Evolutionary conservation across 345 rosid genomes (phyloP), one percentile per base, ranked within the genome.

Genomic region (Turritis glabra): DNA sequence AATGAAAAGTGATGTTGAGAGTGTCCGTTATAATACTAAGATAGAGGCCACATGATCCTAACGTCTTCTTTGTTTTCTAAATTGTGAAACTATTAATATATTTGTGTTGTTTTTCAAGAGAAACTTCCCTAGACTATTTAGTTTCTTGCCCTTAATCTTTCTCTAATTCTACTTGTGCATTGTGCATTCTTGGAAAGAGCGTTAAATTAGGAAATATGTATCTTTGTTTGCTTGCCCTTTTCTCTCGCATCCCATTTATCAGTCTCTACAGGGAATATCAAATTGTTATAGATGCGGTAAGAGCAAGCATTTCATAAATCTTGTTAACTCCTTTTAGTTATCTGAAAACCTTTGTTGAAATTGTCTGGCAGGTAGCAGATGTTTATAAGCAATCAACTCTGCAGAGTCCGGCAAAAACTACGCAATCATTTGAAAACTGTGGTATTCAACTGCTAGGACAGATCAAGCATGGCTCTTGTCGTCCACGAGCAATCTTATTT

Each of bases 371-470:
- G 97, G 95, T 94, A 46, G 86, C 89, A 81, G 97, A 90, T 75
- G 80, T 92, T 87, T 92, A 87, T 82, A 90, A 90, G 79, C 87
- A 91, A 68, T 79, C 91, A 68, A 86, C 64, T 82, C 76, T 70
- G 52, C 97, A 89, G 57, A 89, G 96, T 78, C 98, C 96, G 46
- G 93, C 90, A 67, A 92, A 87, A 86, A 83, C 84, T 81, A 77
- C 85, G 7, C 86, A 81, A 44, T 72, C 85, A 74, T 77, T 84
- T 83, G 99, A 96, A 79, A 83, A 74, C 70, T 86, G 82, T 77
- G 88, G 85, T 71, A 85, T 90, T 66, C 99, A 92, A 74, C 75
- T 96, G 83, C 82, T 96, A 75, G 99, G 99, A 73, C 97, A 92
- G 80, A 92, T 96, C 82, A 92, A 76, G 82, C 90, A 90, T 56